These are phyloP conservation scores for Colletotrichum tabaci DNA, from an alignment of 2,329 filamentous ascomycete genomes.

Conservation along the genomic window DNA sequence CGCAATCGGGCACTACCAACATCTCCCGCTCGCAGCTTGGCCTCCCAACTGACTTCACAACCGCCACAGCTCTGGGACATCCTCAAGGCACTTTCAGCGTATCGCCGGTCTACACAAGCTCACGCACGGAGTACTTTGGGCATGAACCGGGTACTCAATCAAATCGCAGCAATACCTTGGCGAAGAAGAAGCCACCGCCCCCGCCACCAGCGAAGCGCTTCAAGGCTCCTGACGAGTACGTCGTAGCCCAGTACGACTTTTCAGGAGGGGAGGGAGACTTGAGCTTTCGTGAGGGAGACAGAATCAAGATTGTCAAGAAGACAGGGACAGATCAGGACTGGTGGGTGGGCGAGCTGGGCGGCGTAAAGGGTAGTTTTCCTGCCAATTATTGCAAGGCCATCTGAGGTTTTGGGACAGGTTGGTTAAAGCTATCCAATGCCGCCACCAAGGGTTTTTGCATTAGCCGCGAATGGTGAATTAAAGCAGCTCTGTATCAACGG, in stretches of 20 bases:
- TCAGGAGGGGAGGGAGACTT: slow-evolving; percentile 81
- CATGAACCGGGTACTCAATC: slow-evolving; percentile 44
- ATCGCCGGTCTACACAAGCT: slow-evolving; percentile 43
- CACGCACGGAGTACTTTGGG: slow-evolving; percentile 51
- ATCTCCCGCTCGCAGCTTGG: slow-evolving; percentile 50
- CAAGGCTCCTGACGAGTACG: slow-evolving; percentile 67
- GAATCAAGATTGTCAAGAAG: slow-evolving; percentile 83
- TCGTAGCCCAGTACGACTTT: slow-evolving; percentile 84
- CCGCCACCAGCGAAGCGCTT: slow-evolving; percentile 77
- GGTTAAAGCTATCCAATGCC: no score
- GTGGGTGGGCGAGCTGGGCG: slow-evolving; percentile 86
- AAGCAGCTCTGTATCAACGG: no score
- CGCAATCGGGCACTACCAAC: slow-evolving; percentile 48
- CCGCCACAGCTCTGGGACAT: slow-evolving; percentile 58
- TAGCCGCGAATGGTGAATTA: not conserved
- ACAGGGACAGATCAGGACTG: slow-evolving; percentile 87
- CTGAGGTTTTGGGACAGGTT: slow-evolving; percentile 36
- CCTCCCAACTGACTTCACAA: slow-evolving; percentile 61
- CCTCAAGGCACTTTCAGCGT: slow-evolving; percentile 49
- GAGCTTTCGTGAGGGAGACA: slow-evolving; percentile 82
- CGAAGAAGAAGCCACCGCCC: slow-evolving; percentile 83
- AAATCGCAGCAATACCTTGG: slow-evolving; percentile 45
- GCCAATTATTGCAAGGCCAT: slow-evolving; percentile 81
- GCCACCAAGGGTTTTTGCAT: not conserved
- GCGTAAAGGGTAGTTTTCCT: slow-evolving; percentile 80